These are phyloP conservation scores for Trichopus zeylanicus DNA, from an alignment of 116 monocot genomes.

Conservation along the genomic window DNA sequence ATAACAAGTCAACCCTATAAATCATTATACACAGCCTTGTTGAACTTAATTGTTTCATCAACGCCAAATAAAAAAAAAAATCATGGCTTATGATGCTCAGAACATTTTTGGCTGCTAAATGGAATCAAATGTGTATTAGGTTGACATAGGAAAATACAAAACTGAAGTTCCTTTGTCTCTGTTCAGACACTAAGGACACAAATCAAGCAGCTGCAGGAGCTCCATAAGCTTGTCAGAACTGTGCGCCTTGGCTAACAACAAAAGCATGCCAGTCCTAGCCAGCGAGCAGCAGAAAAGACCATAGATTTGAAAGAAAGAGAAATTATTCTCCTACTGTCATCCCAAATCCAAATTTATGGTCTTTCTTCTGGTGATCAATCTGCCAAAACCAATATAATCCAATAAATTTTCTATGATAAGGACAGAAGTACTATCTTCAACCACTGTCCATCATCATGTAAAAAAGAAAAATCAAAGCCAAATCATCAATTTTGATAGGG, in stretches of 20 bases:
- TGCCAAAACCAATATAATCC: conserved; percentile 40
- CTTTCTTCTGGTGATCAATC: conserved; percentile 90
- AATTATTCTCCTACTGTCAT: conserved; percentile 94
- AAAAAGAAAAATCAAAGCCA: no score
- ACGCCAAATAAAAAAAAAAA: conserved; percentile 8
- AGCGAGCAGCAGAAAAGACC: neutral
- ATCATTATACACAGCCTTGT: no score
- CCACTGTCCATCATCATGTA: no score
- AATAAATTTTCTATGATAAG: no score
- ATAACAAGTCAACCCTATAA: no score
- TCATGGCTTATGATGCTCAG: conserved; percentile 7
- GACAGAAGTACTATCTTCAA: no score
- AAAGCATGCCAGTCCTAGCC: neutral
- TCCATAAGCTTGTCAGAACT: neutral
- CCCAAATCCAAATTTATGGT: conserved; percentile 96
- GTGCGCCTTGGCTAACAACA: neutral
- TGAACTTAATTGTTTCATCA: neutral
- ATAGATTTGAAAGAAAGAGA: no score
- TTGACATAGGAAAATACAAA: conserved; percentile 2
- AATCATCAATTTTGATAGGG: no score
- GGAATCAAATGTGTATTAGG: neutral
- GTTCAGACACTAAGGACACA: neutral
- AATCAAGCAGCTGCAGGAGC: neutral
- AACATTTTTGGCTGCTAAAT: conserved; percentile 7
- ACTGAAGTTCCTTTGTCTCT: conserved; percentile 5